Evolutionary conservation across 306 rosid species (phyloP).

Genomic region (Corylus americana): DNA sequence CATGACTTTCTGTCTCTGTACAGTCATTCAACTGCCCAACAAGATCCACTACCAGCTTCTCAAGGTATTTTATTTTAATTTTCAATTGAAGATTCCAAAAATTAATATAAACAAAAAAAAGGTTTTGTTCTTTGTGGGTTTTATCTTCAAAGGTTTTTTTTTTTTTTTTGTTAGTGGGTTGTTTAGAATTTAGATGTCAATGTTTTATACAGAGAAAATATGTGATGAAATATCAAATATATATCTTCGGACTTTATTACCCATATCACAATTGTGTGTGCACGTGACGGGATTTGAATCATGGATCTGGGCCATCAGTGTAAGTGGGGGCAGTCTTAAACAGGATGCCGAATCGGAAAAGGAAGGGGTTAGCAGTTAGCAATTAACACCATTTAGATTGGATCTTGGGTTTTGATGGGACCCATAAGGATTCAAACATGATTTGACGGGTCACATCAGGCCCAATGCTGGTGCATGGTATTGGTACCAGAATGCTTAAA

Average conservation of each 20-base stretch:
- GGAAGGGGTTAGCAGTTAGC: conserved; percentile 41
- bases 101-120: conserved; percentile 4
- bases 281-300: conserved; percentile 84
- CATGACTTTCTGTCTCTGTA: conserved; percentile 92
- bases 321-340: conserved; percentile 37
- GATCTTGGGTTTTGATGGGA: conserved; percentile 24
- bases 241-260: background rate
- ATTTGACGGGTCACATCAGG: conserved; percentile 54
- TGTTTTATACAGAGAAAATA: background rate
- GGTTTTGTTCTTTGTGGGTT: background rate
- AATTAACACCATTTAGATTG: conserved; percentile 48
- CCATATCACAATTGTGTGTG: conserved; percentile 50
- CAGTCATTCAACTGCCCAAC: conserved; percentile 72
- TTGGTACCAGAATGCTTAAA: background rate
- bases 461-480: background rate
- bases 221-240: background rate
- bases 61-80: conserved; percentile 61
- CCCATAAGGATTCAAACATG: conserved; percentile 34
- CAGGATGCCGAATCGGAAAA: conserved; percentile 31
- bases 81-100: conserved; percentile 14
- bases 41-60: conserved; percentile 81
- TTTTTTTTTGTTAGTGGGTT: background rate
- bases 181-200: background rate
- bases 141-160: background rate
- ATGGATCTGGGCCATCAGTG: conserved; percentile 66